phyloP scores from a whole-genome alignment of 1,284 basidiomycete species.

The Mycena sp. region DNA sequence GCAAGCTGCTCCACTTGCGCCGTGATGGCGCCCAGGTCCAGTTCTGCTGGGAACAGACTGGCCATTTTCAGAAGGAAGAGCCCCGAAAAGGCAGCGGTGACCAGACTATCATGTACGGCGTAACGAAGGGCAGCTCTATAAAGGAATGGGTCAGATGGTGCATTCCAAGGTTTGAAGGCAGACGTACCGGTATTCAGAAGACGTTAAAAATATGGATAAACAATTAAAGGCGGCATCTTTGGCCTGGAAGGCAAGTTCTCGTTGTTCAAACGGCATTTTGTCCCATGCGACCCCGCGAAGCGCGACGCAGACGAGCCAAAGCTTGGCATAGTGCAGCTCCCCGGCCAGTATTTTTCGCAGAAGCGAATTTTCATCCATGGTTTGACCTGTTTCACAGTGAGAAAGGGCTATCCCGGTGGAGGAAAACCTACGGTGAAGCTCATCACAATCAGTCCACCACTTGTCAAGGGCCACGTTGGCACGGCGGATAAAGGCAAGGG shows the following conservation, averaged over 20 bases:
- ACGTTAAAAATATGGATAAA: conserved; percentile 82
- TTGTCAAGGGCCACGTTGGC: conserved; percentile 87
- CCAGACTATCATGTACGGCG: conserved; percentile 92
- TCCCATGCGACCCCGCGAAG: conserved; percentile 92
- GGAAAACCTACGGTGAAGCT: conserved; percentile 71
- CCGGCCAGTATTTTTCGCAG: conserved; percentile 87
- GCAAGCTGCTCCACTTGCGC: conserved; percentile 86
- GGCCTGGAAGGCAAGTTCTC: conserved; percentile 93
- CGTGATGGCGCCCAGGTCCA: conserved; percentile 79
- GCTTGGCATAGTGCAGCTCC: conserved; percentile 90
- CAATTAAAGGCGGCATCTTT: conserved; percentile 91
- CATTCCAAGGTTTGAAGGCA: conserved; percentile 11
- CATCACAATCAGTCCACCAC: conserved; percentile 90
- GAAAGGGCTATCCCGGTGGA: not conserved
- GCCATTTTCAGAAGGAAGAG: conserved; percentile 94
- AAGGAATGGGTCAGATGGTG: conserved; percentile 3
- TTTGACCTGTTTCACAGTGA: conserved; percentile 59
- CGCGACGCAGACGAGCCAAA: conserved; percentile 94
- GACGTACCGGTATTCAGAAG: conserved; percentile 76
- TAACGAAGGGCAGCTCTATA: conserved; percentile 83
- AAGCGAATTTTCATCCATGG: conserved; percentile 85
- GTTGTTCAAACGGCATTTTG: conserved; percentile 93
- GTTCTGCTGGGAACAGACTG: conserved; percentile 82
- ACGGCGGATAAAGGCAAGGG: conserved; percentile 85
- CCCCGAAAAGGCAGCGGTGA: conserved; percentile 91